Base-by-base conservation (phyloP, 106 monocot species). In the Acanthochlamys bracteata region DNA sequence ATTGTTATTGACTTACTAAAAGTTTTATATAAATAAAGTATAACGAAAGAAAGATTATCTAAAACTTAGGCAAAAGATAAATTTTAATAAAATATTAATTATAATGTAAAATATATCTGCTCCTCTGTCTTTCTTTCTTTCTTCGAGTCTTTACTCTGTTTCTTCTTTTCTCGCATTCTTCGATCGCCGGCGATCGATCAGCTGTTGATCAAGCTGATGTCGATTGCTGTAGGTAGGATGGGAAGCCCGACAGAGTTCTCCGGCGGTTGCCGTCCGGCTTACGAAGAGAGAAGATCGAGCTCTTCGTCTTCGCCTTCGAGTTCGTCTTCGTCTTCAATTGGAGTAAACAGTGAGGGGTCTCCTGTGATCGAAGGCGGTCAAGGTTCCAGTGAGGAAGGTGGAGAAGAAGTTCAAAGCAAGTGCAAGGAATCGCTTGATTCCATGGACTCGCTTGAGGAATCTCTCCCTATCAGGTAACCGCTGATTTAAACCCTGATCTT, bases 311-410 rank as follows among this genome's bases (percentile, higher is more conserved):
- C 62, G 53, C 17, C 22, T 15, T 51, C 17, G 24, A 11, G 42
- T 7, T 72, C 71, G 14, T 16, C 40, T 53, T 54, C 53, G 14
- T 72, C 71, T 23, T 72, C 71, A 21, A 72, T 72, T 8, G 71
- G 71, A 55, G 25, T 39, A 42, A 55, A 72, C 53, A 72, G 71
- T 24, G 71, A 64, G 16, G 63, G n/a, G 22, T 56, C 19, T 40
- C 24, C 22, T 14, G 53, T 15, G 20, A 20, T 56, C 9, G 57
- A n/a, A 16, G 41, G 39, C 20, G 23, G 24, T 1, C 23, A 63
- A 56, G 64, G 54, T 15, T 11, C 20, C 11, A 20, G 63, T 12
- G 19, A 22, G 55, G 54, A 12, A n/a, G 53, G 14, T 17, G 64
- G n/a, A 12, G 47, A 49, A 7, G 65, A 72, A 24, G 71, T 64